Percentiles rank a stretch among this genome's conserved stretches.
Conservation (phyloP, 805 yeast genomes). For the Candida montana region DNA sequence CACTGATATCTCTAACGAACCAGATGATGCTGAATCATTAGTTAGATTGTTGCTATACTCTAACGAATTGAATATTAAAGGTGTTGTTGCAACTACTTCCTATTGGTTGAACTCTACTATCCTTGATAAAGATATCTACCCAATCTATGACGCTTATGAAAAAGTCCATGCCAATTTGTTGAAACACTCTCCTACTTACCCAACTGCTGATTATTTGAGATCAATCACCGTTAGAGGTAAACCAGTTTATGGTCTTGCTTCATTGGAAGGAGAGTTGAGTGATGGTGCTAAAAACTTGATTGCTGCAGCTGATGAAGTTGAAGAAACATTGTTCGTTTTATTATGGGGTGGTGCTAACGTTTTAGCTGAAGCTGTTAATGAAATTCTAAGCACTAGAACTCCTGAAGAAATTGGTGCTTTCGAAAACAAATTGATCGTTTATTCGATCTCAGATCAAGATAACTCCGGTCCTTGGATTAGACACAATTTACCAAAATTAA, state of each 20-base stretch:
- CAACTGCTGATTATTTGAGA: conserved; percentile 24
- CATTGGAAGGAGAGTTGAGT: conserved; percentile 16
- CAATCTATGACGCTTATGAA: conserved; percentile 29
- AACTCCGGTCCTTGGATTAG: conserved; percentile 30
- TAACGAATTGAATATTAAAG: conserved; percentile 26
- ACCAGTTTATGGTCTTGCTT: conserved; percentile 24
- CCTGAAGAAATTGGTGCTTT: conserved; percentile 14
- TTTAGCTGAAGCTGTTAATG: conserved; percentile 28
- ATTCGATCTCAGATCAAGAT: conserved; percentile 31
- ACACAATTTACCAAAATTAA: conserved; percentile 22
- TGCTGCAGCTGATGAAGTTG: conserved; percentile 20
- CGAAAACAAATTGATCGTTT: conserved; percentile 19
- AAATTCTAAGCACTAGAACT: conserved; percentile 18
- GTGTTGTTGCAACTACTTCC: conserved; percentile 31
- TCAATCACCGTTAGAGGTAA: conserved; percentile 23
- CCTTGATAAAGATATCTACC: conserved; percentile 28
- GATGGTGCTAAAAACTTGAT: conserved; percentile 25
- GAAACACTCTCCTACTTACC: conserved; percentile 25
- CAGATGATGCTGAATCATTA: conserved; percentile 28
- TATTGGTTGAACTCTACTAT: conserved; percentile 27
- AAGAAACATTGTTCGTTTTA: conserved; percentile 21
- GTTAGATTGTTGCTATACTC: conserved; percentile 28
- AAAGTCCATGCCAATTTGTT: conserved; percentile 22
- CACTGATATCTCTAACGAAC: conserved; percentile 29
- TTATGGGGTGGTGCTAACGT: conserved; percentile 30